Conservation (phyloP, 1,139 yeast species). For the Barnettozyma hawaiiensis region DNA sequence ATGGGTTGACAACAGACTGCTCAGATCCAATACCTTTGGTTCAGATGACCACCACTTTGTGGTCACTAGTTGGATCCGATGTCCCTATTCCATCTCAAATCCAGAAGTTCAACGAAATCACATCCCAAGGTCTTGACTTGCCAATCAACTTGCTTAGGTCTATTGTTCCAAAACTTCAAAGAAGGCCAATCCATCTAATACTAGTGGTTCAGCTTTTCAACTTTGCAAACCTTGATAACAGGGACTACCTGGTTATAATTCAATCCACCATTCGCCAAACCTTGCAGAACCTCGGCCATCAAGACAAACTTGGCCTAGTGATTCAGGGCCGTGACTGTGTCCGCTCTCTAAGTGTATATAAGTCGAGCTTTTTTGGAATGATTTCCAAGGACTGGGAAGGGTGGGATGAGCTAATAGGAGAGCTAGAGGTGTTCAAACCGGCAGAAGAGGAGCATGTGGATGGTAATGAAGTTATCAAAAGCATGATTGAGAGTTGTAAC, state of each 20-base stretch:
- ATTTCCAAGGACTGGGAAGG: slow-evolving; percentile 49
- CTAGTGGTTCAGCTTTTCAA: slow-evolving; percentile 43
- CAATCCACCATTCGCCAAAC: slow-evolving; percentile 29
- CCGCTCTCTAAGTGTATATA: slow-evolving; percentile 7
- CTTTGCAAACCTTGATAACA: slow-evolving; percentile 28
- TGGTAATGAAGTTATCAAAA: slow-evolving; percentile 3
- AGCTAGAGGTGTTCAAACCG: slow-evolving; percentile 31
- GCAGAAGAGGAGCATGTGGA: slow-evolving; percentile 4
- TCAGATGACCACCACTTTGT: slow-evolving; percentile 48
- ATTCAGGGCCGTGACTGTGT: slow-evolving; percentile 45
- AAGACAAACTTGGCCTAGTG: slow-evolving; percentile 52
- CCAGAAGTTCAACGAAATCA: slow-evolving; percentile 33
- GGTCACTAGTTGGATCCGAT: slow-evolving; percentile 33
- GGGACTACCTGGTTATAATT: slow-evolving; percentile 32
- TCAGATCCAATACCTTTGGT: slow-evolving; percentile 33
- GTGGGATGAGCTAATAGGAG: slow-evolving; percentile 45
- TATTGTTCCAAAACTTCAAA: slow-evolving; percentile 37
- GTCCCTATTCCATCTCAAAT: slow-evolving; percentile 38
- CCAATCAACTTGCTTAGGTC: slow-evolving; percentile 35
- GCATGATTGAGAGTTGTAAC: slow-evolving; percentile 6
- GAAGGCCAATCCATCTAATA: slow-evolving; percentile 42
- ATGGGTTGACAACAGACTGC: slow-evolving; percentile 13
- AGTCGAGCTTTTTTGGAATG: slow-evolving; percentile 46
- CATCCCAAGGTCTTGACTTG: slow-evolving; percentile 35
- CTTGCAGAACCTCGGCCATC: slow-evolving; percentile 31